Percentiles rank a stretch among this genome's conserved stretches.
Conservation (phyloP, 2,329 filamentous ascomycete species). For the Aspergillus phoenicis region DNA sequence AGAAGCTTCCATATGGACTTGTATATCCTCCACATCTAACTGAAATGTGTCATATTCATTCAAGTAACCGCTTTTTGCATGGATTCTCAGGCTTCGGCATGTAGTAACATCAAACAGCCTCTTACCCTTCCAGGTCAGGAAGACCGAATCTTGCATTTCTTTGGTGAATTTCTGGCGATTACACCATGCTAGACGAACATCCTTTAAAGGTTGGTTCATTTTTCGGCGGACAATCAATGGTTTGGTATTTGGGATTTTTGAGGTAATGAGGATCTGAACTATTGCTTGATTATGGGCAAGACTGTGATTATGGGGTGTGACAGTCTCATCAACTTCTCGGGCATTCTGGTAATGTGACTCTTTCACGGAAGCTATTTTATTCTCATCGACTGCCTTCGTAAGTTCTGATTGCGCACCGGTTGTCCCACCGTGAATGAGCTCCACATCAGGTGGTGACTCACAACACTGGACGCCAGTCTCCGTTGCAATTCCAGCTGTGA, state of each 20-base stretch:
- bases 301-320: background rate
- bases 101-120: constrained; percentile 76
- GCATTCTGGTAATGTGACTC: background rate
- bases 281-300: constrained; percentile 47
- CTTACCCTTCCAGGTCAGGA: constrained; percentile 77
- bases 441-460: background rate
- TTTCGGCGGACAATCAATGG: constrained; percentile 66
- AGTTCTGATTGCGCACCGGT: background rate
- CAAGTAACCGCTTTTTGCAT: constrained; percentile 44
- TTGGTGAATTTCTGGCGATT: constrained; percentile 58
- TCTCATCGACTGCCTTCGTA: background rate
- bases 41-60: constrained; percentile 51
- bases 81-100: constrained; percentile 67
- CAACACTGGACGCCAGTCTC: background rate
- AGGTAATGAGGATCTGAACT: constrained; percentile 69
- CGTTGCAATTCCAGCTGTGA: background rate
- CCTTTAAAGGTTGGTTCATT: constrained; percentile 66
- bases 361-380: background rate
- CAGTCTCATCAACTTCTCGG: background rate
- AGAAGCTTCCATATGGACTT: constrained; percentile 77
- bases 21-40: constrained; percentile 53
- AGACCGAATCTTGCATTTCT: constrained; percentile 58
- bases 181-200: constrained; percentile 72
- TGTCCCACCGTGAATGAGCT: background rate
- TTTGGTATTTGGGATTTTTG: constrained; percentile 63